Conservation (phyloP, 2,329 filamentous ascomycete genomes). For the Cordyceps cicadae region DNA sequence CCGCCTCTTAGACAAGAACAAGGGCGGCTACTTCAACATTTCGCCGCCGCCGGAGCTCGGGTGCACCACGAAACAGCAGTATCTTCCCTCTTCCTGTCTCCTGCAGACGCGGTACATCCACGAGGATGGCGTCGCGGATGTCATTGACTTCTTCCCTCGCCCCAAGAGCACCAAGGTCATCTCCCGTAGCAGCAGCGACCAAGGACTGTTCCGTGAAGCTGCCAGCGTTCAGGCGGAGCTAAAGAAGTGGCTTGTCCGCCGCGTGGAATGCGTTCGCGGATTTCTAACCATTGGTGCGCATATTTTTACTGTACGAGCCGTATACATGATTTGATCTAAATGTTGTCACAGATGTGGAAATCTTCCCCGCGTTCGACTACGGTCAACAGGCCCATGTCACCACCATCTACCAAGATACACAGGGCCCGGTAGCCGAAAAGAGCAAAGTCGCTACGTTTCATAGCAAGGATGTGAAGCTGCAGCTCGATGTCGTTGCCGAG, state of each 20-base stretch:
- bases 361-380: slow-evolving; percentile 68
- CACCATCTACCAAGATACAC: slow-evolving; percentile 39
- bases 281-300: slow-evolving; percentile 47
- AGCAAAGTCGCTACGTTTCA: slow-evolving; percentile 59
- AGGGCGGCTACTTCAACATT: slow-evolving; percentile 66
- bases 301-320: neutral
- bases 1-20: slow-evolving; percentile 63
- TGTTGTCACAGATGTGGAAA: slow-evolving; percentile 46
- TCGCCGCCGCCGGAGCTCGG: slow-evolving; percentile 40
- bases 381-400: slow-evolving; percentile 55
- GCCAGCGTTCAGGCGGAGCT: slow-evolving; percentile 50
- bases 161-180: slow-evolving; percentile 51
- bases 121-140: slow-evolving; percentile 64
- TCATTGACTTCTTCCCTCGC: slow-evolving; percentile 69
- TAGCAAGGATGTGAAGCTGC: slow-evolving; percentile 49
- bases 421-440: slow-evolving; percentile 29
- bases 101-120: slow-evolving; percentile 70
- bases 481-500: slow-evolving; percentile 61
- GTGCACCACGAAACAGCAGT: slow-evolving; percentile 68
- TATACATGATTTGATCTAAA: neutral
- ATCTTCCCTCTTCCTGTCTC: slow-evolving; percentile 66
- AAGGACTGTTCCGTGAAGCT: slow-evolving; percentile 46
- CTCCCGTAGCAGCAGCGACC: slow-evolving; percentile 33
- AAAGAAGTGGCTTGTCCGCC: slow-evolving; percentile 62
- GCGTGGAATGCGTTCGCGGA: slow-evolving; percentile 66